Evolutionary conservation across 352 stramenopile genomes (phyloP), one percentile per base, ranked within the genome.

Genomic region (Pythium periplocum): DNA sequence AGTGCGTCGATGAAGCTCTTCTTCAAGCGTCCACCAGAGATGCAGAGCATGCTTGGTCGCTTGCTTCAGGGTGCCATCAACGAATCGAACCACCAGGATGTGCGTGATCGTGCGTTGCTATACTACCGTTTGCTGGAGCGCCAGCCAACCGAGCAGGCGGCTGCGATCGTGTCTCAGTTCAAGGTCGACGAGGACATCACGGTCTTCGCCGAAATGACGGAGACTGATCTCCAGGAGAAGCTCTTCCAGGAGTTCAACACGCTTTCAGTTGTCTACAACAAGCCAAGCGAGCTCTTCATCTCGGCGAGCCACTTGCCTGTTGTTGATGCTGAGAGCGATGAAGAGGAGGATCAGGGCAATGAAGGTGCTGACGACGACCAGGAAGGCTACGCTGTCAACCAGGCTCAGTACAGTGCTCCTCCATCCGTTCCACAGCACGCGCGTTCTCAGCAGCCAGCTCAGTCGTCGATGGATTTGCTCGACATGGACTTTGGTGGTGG

Each of bases 181-280:
- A 57, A 77, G 40, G 69, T 69, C 0, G 69, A 91, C 38, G 73
- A 90, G 40, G 85, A 92, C n/a, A 78, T 96, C 7, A 75, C 90
- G 33, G 87, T 92, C 41, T 92, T 93, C 63, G 75, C 72, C 31
- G 87, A 90, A 66, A 91, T 91, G 64, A 69, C 83, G 35, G 77
- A 93, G 60, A 83, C 78, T 40, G 84, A 96, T 53, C 61, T 96
- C 26, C 64, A 95, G 51, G 77, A 94, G 53, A 89, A 90, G 53
- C 80, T 96, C 47, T 95, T 97, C 54, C 67, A 96, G 51, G 96
- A 99, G 77, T 99, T 99, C 75, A 98, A 99, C 72, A 98, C 96
- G 35, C 82, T 99, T 45, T 90, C 93, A 5, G 94, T 98, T 9
- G 84, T 99, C 30, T 99, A 99, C 80, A 93, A 94, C 53, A 98